Evolutionary conservation across 495 filamentous ascomycete species (phyloP), one percentile per base, ranked within the genome.

Genomic region (Massariosphaeria phaeospora): DNA sequence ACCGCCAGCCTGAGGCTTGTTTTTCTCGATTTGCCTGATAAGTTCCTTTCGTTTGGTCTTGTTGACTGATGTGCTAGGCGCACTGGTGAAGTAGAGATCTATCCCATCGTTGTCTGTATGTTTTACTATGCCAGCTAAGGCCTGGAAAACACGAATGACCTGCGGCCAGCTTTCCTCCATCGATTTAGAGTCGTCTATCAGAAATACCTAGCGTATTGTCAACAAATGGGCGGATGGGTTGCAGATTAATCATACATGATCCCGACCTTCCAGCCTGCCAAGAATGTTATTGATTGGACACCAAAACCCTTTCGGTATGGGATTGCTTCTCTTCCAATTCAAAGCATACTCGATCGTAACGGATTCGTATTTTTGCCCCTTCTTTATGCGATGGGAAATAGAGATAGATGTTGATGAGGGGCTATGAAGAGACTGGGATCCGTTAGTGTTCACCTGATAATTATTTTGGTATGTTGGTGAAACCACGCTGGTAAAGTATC

Each of bases 131-230:
- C 70, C 65, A 23, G 64, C 57, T 11, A 75, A 48, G 5, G 59
- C 56, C 10, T 35, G 31, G 47, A 73, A 65, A 12, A 63, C 43
- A 3, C 59, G 39, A 7, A 38, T 27, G 1, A 75, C 56, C 0
- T 64, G 52, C 1, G 48, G 27, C 18, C 62, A 61, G 41, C 73
- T 52, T 3, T 39, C 18, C n/a, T 18, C 20, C 72, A 76, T 74
- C 9, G 55, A 58, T 8, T 12, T 44, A 1, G 72, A 66, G 48
- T 72, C 63, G 48, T 75, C 73, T 38, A 76, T 69, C 18, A 75
- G 55, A 57, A 74, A 74, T 11, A 73, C 55, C 60, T 74, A 23
- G 1, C 17, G 3, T 13, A 24, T 30, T 12, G 18, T 35, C 27
- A 35, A 15, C 15, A n/a, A 40, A 21, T 13, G n/a, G 4, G 2